These are phyloP conservation scores for Eucalyptus virginea DNA, from an alignment of 345 rosid species.

Conservation along the genomic window DNA sequence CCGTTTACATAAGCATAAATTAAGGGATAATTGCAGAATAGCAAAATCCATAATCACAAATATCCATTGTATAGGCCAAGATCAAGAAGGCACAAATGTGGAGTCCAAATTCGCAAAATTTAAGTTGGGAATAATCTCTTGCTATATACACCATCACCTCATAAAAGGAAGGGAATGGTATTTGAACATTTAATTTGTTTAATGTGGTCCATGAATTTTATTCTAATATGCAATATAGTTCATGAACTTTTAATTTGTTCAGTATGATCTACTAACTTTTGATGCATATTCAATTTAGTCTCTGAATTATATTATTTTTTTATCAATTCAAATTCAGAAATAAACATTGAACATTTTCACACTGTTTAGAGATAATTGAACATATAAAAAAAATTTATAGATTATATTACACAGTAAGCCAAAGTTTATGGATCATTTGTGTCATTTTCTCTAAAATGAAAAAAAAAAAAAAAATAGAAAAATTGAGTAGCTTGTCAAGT, in stretches of 20 bases:
- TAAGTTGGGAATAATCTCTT: neutral
- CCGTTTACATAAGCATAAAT: neutral
- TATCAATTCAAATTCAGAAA: too few species aligned
- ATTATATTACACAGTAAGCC: too few species aligned
- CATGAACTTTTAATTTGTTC: too few species aligned
- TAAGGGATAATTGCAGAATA: neutral
- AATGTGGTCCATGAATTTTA: too few species aligned
- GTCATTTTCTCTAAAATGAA: neutral
- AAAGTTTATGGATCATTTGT: too few species aligned
- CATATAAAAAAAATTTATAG: fast-evolving
- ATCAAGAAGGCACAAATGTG: neutral
- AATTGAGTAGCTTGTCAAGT: neutral
- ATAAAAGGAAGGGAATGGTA: neutral
- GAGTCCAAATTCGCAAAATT: neutral
- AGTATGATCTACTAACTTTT: too few species aligned
- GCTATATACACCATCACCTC: neutral
- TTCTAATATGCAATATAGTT: too few species aligned
- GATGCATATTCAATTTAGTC: too few species aligned
- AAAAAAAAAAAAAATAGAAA: neutral
- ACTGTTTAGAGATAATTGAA: too few species aligned
- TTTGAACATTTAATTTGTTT: too few species aligned
- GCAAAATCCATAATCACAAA: neutral
- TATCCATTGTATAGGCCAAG: neutral
- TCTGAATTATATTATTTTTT: too few species aligned
- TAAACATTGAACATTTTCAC: too few species aligned